Evolutionary conservation across 768 basidiomycete species (phyloP), one percentile per base, ranked within the genome.

Genomic region (Candolleomyces eurysporus): DNA sequence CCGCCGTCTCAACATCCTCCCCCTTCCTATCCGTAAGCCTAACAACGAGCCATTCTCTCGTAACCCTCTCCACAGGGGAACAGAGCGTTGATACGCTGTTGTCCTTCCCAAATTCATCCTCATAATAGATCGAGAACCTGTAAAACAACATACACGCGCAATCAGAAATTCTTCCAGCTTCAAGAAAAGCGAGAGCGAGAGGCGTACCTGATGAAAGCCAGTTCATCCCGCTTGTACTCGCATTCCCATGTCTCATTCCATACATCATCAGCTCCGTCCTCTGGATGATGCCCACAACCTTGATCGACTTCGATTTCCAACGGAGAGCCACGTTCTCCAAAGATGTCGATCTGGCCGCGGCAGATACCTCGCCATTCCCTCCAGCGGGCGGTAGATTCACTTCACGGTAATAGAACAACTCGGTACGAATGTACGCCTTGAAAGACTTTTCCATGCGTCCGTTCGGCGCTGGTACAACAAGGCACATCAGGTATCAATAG

Each of bases 141-240:
- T 9, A n/a, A 4, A 53, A 31, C 26, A 46, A n/a, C n/a, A n/a
- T n/a, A n/a, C 32, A 48, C 46, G 17, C 31, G 31, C 56, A 48
- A 39, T 62, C 31, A 64, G 52, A 50, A 16, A 31, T 30, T 9
- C 5, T 32, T 32, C 5, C 32, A 5, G 32, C n/a, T n/a, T 32
- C 32, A 9, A 9, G 9, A 32, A 32, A 32, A 32, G 32, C 32
- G 5, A 32, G 32, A 32, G n/a, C n/a, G n/a, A 10, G 32, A 8
- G n/a, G 66, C 78, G 31, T 53, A 83, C 84, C 81, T 75, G 43
- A 87, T 42, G 64, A 87, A 86, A 4, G 81, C 77, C 36, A 87
- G 65, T 13, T 83, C 80, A 49, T 86, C 86, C 32, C 62, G 63
- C 16, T 79, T 77, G 53, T 79, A 82, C 54, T 78, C 76, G 80